These are phyloP conservation scores for Aegle marmelos DNA, from an alignment of 345 rosid genomes.

Conservation along the genomic window DNA sequence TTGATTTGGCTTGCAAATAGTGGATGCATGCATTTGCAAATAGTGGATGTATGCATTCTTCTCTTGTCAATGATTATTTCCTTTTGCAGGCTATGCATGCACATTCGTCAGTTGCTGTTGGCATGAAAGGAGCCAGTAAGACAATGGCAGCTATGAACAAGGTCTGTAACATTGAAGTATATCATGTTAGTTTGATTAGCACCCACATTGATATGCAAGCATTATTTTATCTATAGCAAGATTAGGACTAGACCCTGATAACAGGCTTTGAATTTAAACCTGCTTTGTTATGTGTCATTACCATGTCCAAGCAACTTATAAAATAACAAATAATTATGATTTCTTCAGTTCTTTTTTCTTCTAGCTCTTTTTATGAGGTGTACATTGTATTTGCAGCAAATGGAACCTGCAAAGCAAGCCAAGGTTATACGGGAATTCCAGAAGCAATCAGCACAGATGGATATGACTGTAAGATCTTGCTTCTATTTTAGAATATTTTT, in stretches of 20 bases:
- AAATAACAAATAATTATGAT: neutral
- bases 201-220: neutral
- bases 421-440: slow-evolving; percentile 78
- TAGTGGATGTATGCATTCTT: neutral
- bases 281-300: slow-evolving; percentile 1
- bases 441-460: slow-evolving; percentile 93
- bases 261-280: slow-evolving; percentile 1
- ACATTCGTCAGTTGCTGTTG: slow-evolving; percentile 85
- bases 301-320: neutral
- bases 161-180: slow-evolving; percentile 37
- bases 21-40: neutral
- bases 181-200: neutral
- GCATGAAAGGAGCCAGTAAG: slow-evolving; percentile 87
- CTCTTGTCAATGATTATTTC: slow-evolving; percentile 17
- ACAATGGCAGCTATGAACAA: slow-evolving; percentile 90
- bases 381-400: slow-evolving; percentile 55
- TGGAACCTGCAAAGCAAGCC: slow-evolving; percentile 92
- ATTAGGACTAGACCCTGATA: neutral
- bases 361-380: neutral
- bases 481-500: slow-evolving; percentile 6
- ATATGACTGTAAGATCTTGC: slow-evolving; percentile 79
- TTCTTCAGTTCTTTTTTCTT: neutral
- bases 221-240: neutral
- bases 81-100: slow-evolving; percentile 84
- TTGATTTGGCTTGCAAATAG: neutral